These are phyloP conservation scores for Termitomyces sp. DNA, from an alignment of 768 basidiomycete species.

Conservation along the genomic window DNA sequence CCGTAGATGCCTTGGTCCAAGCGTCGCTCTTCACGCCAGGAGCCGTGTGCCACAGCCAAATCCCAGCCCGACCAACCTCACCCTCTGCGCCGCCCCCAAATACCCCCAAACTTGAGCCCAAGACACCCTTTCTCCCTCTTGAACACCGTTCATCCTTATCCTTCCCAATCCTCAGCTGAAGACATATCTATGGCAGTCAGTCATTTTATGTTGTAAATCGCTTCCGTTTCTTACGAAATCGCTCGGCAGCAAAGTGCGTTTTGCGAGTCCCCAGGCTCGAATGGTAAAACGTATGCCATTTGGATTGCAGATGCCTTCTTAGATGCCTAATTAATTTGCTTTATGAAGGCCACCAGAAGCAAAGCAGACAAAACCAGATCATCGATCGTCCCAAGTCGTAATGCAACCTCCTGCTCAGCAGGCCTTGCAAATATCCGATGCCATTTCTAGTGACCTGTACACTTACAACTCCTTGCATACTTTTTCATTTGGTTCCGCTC, in stretches of 20 bases:
- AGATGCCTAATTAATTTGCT: not conserved
- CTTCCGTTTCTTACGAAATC: slow-evolving; percentile 1
- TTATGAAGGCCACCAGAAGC: slow-evolving; percentile 9
- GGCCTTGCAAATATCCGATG: slow-evolving; percentile 7
- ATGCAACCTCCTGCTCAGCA: slow-evolving; percentile 1
- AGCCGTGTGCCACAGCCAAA: slow-evolving; percentile 11
- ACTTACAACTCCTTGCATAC: slow-evolving; percentile 38
- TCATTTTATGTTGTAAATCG: not conserved
- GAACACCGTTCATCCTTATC: slow-evolving; percentile 9
- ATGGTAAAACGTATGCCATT: slow-evolving; percentile 7
- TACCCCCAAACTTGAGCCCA: slow-evolving; percentile 8
- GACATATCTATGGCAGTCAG: slow-evolving; percentile 7
- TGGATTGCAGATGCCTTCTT: not conserved
- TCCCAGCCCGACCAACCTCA: slow-evolving; percentile 11
- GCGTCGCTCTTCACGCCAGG: slow-evolving; percentile 14
- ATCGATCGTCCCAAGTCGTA: slow-evolving; percentile 2
- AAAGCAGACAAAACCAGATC: slow-evolving; percentile 8
- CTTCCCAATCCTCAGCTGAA: slow-evolving; percentile 10
- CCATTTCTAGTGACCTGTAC: slow-evolving; percentile 24
- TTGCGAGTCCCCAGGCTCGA: not conserved
- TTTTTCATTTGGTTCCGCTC: slow-evolving; percentile 42
- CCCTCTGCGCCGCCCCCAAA: slow-evolving; percentile 9
- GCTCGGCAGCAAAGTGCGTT: slow-evolving; percentile 5
- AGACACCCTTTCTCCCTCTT: slow-evolving; percentile 11
- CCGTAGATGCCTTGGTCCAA: slow-evolving; percentile 18